These are phyloP conservation scores for Hemileccinum rubropunctum DNA, from an alignment of 768 basidiomycete species.

Conservation along the genomic window DNA sequence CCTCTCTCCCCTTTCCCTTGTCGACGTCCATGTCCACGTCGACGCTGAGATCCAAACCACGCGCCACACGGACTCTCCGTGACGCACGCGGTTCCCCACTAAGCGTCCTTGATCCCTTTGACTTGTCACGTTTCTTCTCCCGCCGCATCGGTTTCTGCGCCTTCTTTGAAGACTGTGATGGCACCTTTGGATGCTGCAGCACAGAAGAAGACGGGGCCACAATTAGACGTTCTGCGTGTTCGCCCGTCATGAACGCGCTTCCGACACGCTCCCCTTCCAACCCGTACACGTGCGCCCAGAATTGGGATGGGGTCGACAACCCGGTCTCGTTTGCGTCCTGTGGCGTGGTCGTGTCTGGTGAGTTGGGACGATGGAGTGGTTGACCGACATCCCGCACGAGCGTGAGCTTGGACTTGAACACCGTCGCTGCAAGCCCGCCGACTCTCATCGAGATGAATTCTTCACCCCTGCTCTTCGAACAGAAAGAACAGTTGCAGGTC, in stretches of 20 bases:
- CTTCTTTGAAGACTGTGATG: too few relatives aligned
- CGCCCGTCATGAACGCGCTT: conserved; percentile 23
- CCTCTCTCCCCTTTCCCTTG: neutral
- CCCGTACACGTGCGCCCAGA: conserved; percentile 36
- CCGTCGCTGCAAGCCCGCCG: conserved; percentile 19
- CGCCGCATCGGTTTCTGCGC: neutral
- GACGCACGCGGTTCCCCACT: conserved; percentile 21
- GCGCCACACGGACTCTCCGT: conserved; percentile 21
- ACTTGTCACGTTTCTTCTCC: neutral
- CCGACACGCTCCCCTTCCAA: conserved; percentile 29
- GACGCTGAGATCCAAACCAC: conserved; percentile 21
- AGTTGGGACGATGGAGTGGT: neutral
- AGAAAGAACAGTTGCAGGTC: conserved; percentile 49
- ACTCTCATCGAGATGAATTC: conserved; percentile 37
- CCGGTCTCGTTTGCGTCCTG: neutral
- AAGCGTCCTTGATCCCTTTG: conserved; percentile 20
- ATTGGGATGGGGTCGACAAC: conserved; percentile 7
- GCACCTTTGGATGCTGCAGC: neutral
- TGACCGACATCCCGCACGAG: conserved; percentile 19
- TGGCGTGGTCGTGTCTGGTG: too few relatives aligned
- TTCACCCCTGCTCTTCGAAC: conserved; percentile 46
- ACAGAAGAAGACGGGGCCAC: neutral
- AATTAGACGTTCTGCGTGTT: conserved; percentile 1
- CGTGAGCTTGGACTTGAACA: conserved; percentile 22
- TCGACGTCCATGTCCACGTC: neutral